Percentiles rank a stretch among this genome's conserved stretches.
phyloP scores from a whole-genome alignment of 768 basidiomycete species.

The Coprinopsis sp. region DNA sequence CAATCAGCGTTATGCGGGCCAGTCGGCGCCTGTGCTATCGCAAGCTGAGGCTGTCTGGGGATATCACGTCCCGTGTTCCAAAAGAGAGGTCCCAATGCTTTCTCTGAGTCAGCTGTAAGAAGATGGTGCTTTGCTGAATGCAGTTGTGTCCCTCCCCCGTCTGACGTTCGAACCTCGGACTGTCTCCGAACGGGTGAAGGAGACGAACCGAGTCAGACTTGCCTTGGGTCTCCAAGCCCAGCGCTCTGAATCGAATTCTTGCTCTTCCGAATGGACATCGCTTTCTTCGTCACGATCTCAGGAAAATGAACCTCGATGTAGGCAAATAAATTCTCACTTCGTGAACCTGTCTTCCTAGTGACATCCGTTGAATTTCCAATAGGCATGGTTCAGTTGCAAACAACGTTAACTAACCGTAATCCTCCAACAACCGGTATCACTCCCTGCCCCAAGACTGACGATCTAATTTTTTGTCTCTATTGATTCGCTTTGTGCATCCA shows the following conservation, averaged over 20 bases:
- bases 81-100: too few species aligned
- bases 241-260: constrained; percentile 39
- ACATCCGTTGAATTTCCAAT: background rate
- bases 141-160: constrained; percentile 15
- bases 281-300: constrained; percentile 80
- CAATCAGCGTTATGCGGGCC: background rate
- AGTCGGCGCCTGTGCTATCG: too few species aligned
- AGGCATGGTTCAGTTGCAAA: constrained; percentile 10
- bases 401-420: constrained; percentile 78
- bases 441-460: constrained; percentile 92
- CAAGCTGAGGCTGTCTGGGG: too few species aligned
- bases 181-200: background rate
- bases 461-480: constrained; percentile 63
- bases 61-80: too few species aligned
- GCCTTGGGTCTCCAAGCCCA: constrained; percentile 42
- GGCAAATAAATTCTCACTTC: constrained; percentile 41
- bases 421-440: constrained; percentile 94
- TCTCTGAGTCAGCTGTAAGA: too few species aligned
- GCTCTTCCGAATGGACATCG: constrained; percentile 71
- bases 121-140: constrained; percentile 59
- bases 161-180: constrained; percentile 3
- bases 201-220: constrained; percentile 40
- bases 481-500: constrained; percentile 50
- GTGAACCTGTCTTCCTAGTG: constrained; percentile 49
- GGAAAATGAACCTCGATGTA: constrained; percentile 93